A percentile compares a stretch with the other conserved stretches of the same genome.
Conservation (phyloP, 106 monocot genomes). For the Dendrobium officinale region DNA sequence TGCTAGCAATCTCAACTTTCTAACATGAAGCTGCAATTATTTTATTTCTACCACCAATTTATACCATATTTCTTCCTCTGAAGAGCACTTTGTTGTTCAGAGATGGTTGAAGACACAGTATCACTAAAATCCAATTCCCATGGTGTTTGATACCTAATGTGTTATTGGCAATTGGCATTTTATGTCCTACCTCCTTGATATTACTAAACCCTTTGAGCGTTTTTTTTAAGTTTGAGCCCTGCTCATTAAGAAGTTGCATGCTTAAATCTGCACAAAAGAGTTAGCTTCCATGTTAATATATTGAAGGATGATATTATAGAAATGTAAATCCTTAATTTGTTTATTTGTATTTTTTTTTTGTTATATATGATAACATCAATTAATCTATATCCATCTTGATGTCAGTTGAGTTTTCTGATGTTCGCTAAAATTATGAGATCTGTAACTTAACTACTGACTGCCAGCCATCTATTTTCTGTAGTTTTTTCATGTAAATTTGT, state of each 20-base stretch:
- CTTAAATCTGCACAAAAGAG: background rate
- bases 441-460: background rate
- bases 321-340: background rate
- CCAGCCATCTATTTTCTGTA: background rate
- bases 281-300: background rate
- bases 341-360: background rate
- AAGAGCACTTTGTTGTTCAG: no score
- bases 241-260: background rate
- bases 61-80: no score
- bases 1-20: no score
- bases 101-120: no score
- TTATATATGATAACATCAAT: background rate
- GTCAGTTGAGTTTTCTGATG: background rate
- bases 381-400: background rate
- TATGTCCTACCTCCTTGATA: background rate
- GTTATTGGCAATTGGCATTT: no score
- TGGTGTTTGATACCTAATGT: no score
- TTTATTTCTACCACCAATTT: no score
- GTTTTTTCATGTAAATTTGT: background rate
- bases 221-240: background rate
- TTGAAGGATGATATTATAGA: no score
- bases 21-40: no score
- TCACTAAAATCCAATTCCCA: no score
- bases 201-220: background rate
- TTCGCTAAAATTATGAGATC: background rate